phyloP scores from a whole-genome alignment of 2,329 filamentous ascomycete genomes.

The Metarhizium album region DNA sequence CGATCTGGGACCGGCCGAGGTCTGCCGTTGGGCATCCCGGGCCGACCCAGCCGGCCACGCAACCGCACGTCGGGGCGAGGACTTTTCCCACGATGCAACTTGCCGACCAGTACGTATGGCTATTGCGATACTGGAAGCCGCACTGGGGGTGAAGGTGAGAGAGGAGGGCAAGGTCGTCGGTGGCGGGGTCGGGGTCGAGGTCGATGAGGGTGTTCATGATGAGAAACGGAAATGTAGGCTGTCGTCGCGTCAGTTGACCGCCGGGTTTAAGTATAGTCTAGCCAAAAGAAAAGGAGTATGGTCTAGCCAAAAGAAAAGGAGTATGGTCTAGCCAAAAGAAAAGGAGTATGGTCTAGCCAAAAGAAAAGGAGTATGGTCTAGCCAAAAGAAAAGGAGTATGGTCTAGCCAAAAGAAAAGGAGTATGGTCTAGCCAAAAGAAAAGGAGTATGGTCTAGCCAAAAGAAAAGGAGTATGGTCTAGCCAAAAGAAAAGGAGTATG shows the following conservation, averaged over 20 bases:
- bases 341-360: too few species aligned
- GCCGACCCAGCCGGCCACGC: slow-evolving; percentile 64
- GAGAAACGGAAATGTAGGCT: slow-evolving; percentile 58
- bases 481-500: background rate
- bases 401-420: too few species aligned
- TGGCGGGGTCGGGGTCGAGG: slow-evolving; percentile 57
- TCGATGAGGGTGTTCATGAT: slow-evolving; percentile 72
- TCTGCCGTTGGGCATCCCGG: slow-evolving; percentile 59
- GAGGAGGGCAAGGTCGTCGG: slow-evolving; percentile 53
- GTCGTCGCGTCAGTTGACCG: background rate
- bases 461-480: background rate
- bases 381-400: background rate
- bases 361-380: background rate
- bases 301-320: background rate
- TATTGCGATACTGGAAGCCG: slow-evolving; percentile 65
- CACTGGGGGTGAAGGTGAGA: slow-evolving; percentile 58
- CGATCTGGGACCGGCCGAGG: slow-evolving; percentile 58
- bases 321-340: background rate
- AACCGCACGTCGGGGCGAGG: slow-evolving; percentile 58
- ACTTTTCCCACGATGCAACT: slow-evolving; percentile 66
- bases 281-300: background rate
- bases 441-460: too few species aligned
- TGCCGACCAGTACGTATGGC: slow-evolving; percentile 68
- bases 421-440: background rate
- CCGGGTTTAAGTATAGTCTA: background rate